Evolutionary conservation across 148 eudicot genomes (phyloP), one percentile per base, ranked within the genome.

Genomic region (Camellia lanceoleosa): DNA sequence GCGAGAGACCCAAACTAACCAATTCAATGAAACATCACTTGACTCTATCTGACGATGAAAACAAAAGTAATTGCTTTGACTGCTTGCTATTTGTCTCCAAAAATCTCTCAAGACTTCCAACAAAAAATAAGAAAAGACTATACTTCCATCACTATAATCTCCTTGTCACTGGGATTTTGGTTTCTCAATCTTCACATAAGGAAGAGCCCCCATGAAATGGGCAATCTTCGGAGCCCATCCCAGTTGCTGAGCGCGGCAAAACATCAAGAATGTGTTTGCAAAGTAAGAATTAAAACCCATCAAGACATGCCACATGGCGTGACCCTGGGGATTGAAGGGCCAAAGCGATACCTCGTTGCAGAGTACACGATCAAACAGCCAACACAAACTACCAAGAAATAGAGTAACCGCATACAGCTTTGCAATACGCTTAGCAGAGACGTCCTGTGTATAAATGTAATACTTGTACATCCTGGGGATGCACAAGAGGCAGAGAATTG

Each of bases 391-490:
- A 58, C 92, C 96, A 44, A 88, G 69, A 15, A 87, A 76, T 43
- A 93, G 76, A 58, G 96, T 92, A 16, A 69, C 75, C 74, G 80
- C n/a, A 67, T 93, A 95, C 54, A 88, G 74, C 86, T 90, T 95
- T 8, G 95, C 97, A 65, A 95, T 85, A 67, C 94, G 77, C 80
- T 91, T 95, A 61, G 98, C 97, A 56, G 80, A 71, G 79, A 76
- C 77, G 68, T 95, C 90, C 20, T 82, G 85, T 23, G 91, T 91
- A 86, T 88, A 84, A 68, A 95, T 91, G 76, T 95, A 93, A 65
- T 95, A 93, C 82, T 95, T 95, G 93, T 95, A 95, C 97, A 93
- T 89, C 80, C 98, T 85, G 59, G 98, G 98, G 84, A 93, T 89
- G 90, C 98, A 95, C 23, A 95, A 94, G 70, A 95, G 97, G 88